phyloP scores from a whole-genome alignment of 768 basidiomycete species.

The Tricholoma bakamatsutake region DNA sequence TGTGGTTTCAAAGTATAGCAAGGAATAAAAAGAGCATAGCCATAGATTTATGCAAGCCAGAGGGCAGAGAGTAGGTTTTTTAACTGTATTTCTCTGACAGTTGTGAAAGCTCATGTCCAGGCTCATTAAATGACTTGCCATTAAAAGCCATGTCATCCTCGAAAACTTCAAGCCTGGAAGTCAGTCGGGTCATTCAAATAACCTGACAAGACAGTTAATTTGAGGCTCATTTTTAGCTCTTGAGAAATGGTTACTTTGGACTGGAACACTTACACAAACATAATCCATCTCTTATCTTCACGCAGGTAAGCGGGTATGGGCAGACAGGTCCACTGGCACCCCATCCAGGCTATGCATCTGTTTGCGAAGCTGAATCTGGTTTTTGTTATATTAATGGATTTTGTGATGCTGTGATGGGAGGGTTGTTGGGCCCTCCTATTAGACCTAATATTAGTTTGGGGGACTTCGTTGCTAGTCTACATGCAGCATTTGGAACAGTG shows the following conservation, averaged over 20 bases:
- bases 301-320: constrained; percentile 76
- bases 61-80: constrained; percentile 39
- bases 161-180: constrained; percentile 78
- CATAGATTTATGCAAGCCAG: constrained; percentile 53
- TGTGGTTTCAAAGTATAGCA: constrained; percentile 68
- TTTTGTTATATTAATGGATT: constrained; percentile 71
- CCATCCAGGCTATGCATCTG: constrained; percentile 67
- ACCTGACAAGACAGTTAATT: not conserved
- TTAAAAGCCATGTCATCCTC: constrained; percentile 59
- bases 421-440: constrained; percentile 55
- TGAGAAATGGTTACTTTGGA: constrained; percentile 64
- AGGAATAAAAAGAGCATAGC: constrained; percentile 73
- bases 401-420: constrained; percentile 46
- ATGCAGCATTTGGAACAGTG: constrained; percentile 71
- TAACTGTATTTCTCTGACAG: not conserved
- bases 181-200: constrained; percentile 26
- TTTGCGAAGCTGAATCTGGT: constrained; percentile 72
- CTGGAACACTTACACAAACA: constrained; percentile 55
- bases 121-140: constrained; percentile 54
- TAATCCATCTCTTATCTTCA: constrained; percentile 86
- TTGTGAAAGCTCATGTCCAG: constrained; percentile 24
- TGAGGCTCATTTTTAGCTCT: constrained; percentile 37
- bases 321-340: constrained; percentile 72
- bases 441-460: constrained; percentile 70
- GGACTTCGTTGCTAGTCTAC: constrained; percentile 65